Conservation (phyloP, 495 filamentous ascomycete species). For the Thermothielavioides terrestris region DNA sequence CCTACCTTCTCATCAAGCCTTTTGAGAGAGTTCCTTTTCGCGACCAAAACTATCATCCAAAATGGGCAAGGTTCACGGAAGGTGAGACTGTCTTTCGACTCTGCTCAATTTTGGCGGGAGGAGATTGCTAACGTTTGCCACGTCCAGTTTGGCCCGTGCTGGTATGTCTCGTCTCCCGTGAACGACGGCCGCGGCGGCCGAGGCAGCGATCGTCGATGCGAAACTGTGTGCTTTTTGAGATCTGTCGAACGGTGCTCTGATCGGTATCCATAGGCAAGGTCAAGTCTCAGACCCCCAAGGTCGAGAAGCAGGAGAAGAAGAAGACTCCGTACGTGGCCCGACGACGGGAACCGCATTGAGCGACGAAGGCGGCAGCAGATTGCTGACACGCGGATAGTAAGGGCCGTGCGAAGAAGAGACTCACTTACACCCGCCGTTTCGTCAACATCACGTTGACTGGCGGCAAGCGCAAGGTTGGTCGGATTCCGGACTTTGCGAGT, state of each 20-base stretch:
- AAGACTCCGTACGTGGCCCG: slow-evolving; percentile 54
- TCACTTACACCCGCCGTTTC: slow-evolving; percentile 95
- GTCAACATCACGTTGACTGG: slow-evolving; percentile 98
- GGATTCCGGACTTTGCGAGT: neutral
- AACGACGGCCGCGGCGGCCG: neutral
- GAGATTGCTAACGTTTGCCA: slow-evolving; percentile 8
- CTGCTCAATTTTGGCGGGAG: too few species aligned
- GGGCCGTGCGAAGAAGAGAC: slow-evolving; percentile 97
- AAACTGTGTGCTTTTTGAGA: neutral
- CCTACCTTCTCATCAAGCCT: slow-evolving; percentile 7
- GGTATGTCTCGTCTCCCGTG: slow-evolving; percentile 20
- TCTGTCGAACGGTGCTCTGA: slow-evolving; percentile 3
- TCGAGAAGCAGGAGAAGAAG: slow-evolving; percentile 85
- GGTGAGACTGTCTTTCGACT: slow-evolving; percentile 7
- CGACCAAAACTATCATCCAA: slow-evolving; percentile 22
- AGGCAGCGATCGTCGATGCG: slow-evolving; percentile 2
- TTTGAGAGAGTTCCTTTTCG: slow-evolving; percentile 8
- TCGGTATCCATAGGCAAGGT: slow-evolving; percentile 31
- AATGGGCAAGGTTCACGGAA: slow-evolving; percentile 37
- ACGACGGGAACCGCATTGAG: neutral
- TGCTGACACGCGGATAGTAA: slow-evolving; percentile 42
- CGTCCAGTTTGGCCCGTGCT: slow-evolving; percentile 29
- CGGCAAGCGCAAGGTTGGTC: slow-evolving; percentile 91
- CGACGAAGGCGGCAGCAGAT: neutral
- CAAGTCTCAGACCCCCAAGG: slow-evolving; percentile 52